A percentile compares a stretch with the other conserved stretches of the same genome.
Evolutionary conservation across 495 filamentous ascomycete genomes (phyloP).

Genomic region (Immersiella caudata): DNA sequence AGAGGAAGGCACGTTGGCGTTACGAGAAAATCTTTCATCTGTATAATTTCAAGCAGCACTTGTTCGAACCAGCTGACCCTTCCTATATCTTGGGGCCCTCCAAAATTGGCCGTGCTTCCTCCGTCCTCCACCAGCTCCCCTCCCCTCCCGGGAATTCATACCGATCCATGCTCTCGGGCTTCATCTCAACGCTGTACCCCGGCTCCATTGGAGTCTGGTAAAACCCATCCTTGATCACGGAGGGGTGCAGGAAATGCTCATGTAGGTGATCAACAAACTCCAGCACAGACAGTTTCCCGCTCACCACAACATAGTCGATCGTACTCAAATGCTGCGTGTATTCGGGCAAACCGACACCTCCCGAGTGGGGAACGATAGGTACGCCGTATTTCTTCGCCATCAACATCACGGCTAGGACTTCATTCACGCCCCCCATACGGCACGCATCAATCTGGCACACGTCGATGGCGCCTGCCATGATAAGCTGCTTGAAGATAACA

Average conservation of each 20-base stretch:
- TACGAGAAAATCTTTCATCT: too few relatives aligned
- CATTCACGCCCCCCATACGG: constrained; percentile 88
- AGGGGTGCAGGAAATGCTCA: constrained; percentile 87
- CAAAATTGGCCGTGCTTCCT: constrained; percentile 68
- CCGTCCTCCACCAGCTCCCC: constrained; percentile 79
- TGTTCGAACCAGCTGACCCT: neutral
- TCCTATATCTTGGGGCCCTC: constrained; percentile 56
- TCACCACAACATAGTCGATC: constrained; percentile 90
- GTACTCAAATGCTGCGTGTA: constrained; percentile 94
- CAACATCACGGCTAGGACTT: constrained; percentile 86
- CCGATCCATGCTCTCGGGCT: constrained; percentile 77
- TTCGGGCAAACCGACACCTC: constrained; percentile 89
- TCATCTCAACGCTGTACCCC: constrained; percentile 94
- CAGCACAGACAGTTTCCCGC: constrained; percentile 75
- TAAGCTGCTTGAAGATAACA: constrained; percentile 90
- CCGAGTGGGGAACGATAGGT: constrained; percentile 85
- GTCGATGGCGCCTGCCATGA: constrained; percentile 77
- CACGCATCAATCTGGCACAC: constrained; percentile 92
- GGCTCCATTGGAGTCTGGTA: constrained; percentile 82
- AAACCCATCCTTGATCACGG: constrained; percentile 79
- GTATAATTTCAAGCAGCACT: too few relatives aligned
- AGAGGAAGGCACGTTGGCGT: too few relatives aligned
- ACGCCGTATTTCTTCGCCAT: constrained; percentile 85
- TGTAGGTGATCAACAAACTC: constrained; percentile 95
- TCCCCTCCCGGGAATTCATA: constrained; percentile 77